A percentile compares a stretch with the other conserved stretches of the same genome.
Evolutionary conservation across 1,284 basidiomycete genomes (phyloP).

Genomic region (Ceratobasidium sp.): DNA sequence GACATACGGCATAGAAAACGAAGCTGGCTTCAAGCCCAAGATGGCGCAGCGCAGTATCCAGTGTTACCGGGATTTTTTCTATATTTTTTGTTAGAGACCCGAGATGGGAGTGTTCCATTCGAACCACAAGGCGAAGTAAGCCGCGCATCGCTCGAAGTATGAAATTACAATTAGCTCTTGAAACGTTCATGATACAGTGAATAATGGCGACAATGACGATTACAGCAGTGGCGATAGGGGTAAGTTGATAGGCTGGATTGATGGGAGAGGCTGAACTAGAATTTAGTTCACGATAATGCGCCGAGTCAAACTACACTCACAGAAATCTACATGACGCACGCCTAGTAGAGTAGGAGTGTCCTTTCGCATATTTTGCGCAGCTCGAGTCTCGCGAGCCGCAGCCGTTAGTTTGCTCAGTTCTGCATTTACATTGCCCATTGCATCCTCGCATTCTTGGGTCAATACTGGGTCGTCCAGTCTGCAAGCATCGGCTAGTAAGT

Average conservation of each 20-base stretch:
- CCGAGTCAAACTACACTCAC: not conserved
- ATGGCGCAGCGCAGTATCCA: not conserved
- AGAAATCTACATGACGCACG: not conserved
- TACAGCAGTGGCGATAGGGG: not conserved
- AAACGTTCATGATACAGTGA: conserved; percentile 8
- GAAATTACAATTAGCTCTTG: not conserved
- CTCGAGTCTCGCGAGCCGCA: not conserved
- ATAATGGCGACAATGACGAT: not conserved
- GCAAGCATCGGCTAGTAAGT: not conserved
- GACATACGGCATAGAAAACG: conserved; percentile 8
- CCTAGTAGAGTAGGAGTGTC: not conserved
- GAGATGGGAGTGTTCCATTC: not conserved
- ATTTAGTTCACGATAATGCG: no score
- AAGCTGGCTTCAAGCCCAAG: not conserved
- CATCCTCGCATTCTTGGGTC: not conserved
- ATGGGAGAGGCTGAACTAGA: not conserved
- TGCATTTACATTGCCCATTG: not conserved
- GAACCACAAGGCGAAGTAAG: not conserved
- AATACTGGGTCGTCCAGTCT: not conserved
- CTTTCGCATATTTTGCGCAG: not conserved
- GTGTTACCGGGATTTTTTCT: not conserved
- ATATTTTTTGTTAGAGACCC: not conserved
- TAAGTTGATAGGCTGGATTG: not conserved
- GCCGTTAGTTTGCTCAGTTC: not conserved
- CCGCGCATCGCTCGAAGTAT: not conserved